Evolutionary conservation across 2,329 filamentous ascomycete genomes (phyloP), one percentile per base, ranked within the genome.

Genomic region (Parascedosporium putredinis): DNA sequence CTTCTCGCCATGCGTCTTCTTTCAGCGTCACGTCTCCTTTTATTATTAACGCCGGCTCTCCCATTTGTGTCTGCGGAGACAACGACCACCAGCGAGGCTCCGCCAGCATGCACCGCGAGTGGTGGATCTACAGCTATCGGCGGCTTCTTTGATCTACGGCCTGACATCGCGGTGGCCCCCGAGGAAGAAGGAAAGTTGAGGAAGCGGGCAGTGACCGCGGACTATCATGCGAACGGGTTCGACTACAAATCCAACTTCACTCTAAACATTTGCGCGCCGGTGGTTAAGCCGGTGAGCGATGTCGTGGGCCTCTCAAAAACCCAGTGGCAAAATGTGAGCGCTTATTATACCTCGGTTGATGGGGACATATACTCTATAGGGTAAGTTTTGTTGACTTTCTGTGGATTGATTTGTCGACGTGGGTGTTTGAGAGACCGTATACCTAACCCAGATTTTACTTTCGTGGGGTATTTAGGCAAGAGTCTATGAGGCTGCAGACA

Each of bases 211-310:
- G 49, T 47, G 48, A 65, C 66, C 8, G 66, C 68, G 27, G 76
- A 81, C 60, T 81, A 81, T 63, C 74, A 79, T 55, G 80, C 84
- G 6, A 77, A 76, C 52, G 87, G 87, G 29, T 85, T 81, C 63
- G 87, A 91, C 65, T 87, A 89, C 57, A 80, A 78, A 54, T 79
- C 80, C 55, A 91, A 91, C 68, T 93, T 93, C 60, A 91, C 86
- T 2, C 62, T 91, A 58, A 93, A 93, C 67, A 83, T 93, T 57
- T 93, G 87, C 68, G 81, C 75, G 31, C 73, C 85, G 1, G 84
- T 90, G n/a, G 75, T 89, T 14, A 79, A 85, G 57, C 69, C 77
- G 14, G 70, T 85, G 18, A 69, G 74, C 40, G 71, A 79, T 54
- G 77, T 86, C 8, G 74, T 78, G 9, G 85, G 83, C n/a, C 64